Base-by-base conservation (phyloP, 345 rosid species). In the Gossypium mustelinum region DNA sequence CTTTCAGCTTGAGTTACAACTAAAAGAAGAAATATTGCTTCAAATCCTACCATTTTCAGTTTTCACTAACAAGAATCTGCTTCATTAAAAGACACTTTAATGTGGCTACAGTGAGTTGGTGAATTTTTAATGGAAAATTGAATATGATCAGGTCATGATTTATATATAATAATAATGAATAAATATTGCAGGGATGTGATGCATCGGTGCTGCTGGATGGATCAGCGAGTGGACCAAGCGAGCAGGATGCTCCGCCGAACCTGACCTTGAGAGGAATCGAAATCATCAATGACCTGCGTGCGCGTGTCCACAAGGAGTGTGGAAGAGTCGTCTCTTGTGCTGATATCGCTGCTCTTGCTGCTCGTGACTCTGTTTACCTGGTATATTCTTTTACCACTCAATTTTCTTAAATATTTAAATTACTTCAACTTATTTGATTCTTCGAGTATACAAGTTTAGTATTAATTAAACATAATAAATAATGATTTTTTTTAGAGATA, bases 171-270 rank as follows among this genome's bases (percentile, higher is more conserved):
- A 29, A 29, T 29, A 29, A 29, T 29, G 39, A 29, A 29, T 0
- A 29, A 29, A 29, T 44, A 14, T 54, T 76, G 74, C 81, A 94
- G 98, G 98, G 97, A 18, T 92, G 97, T 62, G 98, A 92, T 78
- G 97, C 75, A 2, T 94, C 98, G 1, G 97, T 92, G 73, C 58
- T 94, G 82, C 87, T 94, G 25, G 91, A 80, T 39, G 97, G 97
- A 62, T 89, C 98, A 18, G 85, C 93, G 0, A 85, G 87, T 79
- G 97, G 94, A 57, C 97, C 98, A 17, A 77, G 97, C 25, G 97
- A 94, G 85, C 89, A 94, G 74, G 84, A 86, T 0, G 84, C 97
- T 9, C 79, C 78, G 7, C 97, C 98, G 10, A 89, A 89, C 75
- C 81, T 62, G 72, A 86, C 18, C 69, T 72, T 89, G 59, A 76